These are phyloP conservation scores for Hibiscus syriacus DNA, from an alignment of 345 rosid species.

Conservation along the genomic window DNA sequence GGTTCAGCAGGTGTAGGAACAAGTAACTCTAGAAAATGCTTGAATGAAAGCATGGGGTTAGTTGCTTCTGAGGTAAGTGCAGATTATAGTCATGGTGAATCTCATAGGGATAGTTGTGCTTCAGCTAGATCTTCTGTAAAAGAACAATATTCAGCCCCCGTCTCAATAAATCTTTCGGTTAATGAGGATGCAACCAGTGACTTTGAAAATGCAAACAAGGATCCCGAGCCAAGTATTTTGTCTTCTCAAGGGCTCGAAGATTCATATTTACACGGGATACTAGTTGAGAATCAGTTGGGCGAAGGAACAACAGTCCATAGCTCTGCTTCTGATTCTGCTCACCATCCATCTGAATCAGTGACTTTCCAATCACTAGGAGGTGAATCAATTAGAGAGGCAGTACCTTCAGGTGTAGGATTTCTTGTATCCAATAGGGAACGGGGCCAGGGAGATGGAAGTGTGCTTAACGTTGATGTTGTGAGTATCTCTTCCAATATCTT, in stretches of 20 bases:
- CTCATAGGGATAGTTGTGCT: slow-evolving; percentile 31
- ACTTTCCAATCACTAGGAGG: slow-evolving; percentile 16
- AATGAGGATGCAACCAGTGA: slow-evolving; percentile 37
- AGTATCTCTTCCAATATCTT: slow-evolving; percentile 42
- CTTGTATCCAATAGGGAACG: slow-evolving; percentile 41
- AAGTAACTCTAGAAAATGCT: slow-evolving; percentile 23
- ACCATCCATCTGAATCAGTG: slow-evolving; percentile 23
- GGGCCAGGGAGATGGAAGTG: slow-evolving; percentile 27
- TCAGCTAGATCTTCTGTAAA: slow-evolving; percentile 37
- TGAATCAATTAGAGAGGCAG: slow-evolving; percentile 27
- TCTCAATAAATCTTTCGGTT: slow-evolving; percentile 36
- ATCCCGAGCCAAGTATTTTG: slow-evolving; percentile 26
- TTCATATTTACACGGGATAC: slow-evolving; percentile 16
- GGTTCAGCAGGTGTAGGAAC: slow-evolving; percentile 19
- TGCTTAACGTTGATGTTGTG: slow-evolving; percentile 46
- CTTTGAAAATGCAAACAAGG: slow-evolving; percentile 28
- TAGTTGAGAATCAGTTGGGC: slow-evolving; percentile 25
- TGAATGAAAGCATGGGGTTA: slow-evolving; percentile 29
- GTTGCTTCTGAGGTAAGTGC: slow-evolving; percentile 39
- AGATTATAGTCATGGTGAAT: slow-evolving; percentile 26
- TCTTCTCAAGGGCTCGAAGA: slow-evolving; percentile 24
- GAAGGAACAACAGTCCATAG: slow-evolving; percentile 17
- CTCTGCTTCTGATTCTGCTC: slow-evolving; percentile 27
- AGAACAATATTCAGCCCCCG: slow-evolving; percentile 40
- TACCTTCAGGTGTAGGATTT: slow-evolving; percentile 43